Base-by-base conservation (phyloP, 2,329 filamentous ascomycete species). In the Pezicula neosporulosa region DNA sequence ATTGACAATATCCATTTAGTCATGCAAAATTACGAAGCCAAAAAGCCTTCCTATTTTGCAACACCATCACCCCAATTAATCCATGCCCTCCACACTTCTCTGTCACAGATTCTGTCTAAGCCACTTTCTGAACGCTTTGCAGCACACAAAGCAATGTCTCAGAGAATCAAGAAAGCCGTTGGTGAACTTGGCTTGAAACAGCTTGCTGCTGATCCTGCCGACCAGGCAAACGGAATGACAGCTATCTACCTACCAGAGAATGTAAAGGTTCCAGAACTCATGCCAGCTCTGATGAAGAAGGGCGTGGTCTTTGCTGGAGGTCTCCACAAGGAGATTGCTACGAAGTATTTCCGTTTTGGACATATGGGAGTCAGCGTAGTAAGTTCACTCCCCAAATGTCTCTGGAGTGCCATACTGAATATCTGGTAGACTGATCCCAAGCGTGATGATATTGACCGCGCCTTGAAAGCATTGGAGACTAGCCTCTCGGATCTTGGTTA, bases 1-100 rank as follows among this genome's bases (percentile, higher is more conserved):
- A 18, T 45, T 53, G 24, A 24, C 24, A 49, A 51, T 44, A 39
- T 27, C 44, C 44, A 19, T 15, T 43, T 53, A 89, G 87, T 99
- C 72, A 97, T 99, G 93, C 85, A 94, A 75, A 97, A 97, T 75
- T 99, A 99, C 72, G 94, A 99, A 76, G 90, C 90, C 58, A 90
- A 92, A 77, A 99, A 97, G 77, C 84, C 94, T 36, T 96, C 91
- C 2, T 99, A 99, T 78, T 99, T 99, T 67, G 94, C 94, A 36
- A 99, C 94, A 1, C 94, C 94, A 1, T 91, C 92, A 4, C 94
- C 94, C 13, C 94, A 99, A 73, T 83, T 99, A 47, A 80, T 99
- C 61, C 93, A 89, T 71, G 94, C 94, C 44, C 82, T 99, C 35
- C 87, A 99, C 78, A 96, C 92, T 8, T 82, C 91, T 2, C 79